These are phyloP conservation scores for Solanum etuberosum DNA, from an alignment of 257 asterid species.

Conservation along the genomic window DNA sequence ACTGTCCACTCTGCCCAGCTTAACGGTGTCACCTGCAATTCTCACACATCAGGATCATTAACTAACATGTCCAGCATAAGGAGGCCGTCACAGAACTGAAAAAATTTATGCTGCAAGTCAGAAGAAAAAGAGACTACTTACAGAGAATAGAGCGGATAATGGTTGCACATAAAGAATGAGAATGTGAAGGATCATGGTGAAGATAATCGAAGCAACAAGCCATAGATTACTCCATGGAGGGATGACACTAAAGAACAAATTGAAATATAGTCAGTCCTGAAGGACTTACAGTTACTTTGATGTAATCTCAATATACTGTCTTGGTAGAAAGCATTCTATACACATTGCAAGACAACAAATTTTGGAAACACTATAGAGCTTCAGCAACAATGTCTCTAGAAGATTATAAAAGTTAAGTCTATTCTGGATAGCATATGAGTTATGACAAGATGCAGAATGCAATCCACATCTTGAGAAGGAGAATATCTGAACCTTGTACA, in stretches of 20 bases:
- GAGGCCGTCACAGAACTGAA: not conserved
- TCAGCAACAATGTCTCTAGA: not conserved
- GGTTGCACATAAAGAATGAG: slow-evolving; percentile 82
- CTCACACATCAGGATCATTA: not conserved
- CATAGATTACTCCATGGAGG: slow-evolving; percentile 98
- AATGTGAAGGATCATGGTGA: slow-evolving; percentile 84
- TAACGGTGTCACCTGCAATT: slow-evolving; percentile 70
- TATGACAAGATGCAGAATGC: not conserved
- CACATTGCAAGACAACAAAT: not conserved
- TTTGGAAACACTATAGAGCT: not conserved
- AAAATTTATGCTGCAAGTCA: not conserved
- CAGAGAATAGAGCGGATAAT: slow-evolving; percentile 83
- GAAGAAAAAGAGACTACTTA: slow-evolving; percentile 30
- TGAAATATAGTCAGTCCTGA: not conserved
- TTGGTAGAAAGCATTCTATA: not conserved
- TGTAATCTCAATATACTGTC: not conserved
- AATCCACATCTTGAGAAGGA: not conserved
- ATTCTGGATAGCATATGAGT: not conserved
- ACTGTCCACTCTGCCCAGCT: slow-evolving; percentile 90
- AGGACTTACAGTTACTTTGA: not conserved
- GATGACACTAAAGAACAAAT: slow-evolving; percentile 38
- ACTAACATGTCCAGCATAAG: not conserved
- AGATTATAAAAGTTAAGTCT: not conserved
- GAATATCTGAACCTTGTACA: not conserved
- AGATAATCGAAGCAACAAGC: slow-evolving; percentile 86